Evolutionary conservation across 495 filamentous ascomycete species (phyloP), one percentile per base, ranked within the genome.

Genomic region (Penicillium daleae): DNA sequence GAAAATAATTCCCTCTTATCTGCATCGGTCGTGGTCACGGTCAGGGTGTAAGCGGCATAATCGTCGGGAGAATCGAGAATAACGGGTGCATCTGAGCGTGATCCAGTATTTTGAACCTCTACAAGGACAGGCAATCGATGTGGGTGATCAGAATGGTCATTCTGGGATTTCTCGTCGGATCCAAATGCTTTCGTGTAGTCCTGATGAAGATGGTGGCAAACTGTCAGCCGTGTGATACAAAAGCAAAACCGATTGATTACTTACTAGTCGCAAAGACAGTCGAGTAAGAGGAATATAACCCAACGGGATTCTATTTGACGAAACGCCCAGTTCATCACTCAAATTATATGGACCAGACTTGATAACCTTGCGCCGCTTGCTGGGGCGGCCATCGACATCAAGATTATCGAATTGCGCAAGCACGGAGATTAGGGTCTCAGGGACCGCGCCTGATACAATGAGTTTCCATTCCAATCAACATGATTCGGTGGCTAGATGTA

Each of bases 241-340:
- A 24, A 29, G n/a, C 17, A 37, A n/a, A 42, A 26, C 39, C 19
- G 35, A 61, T 33, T 60, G 19, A 17, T 49, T 53, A 67, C 71
- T 66, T 66, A 80, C 78, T 64, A 80, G 53, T 48, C 62, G 65
- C 51, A 80, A 50, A 53, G 56, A 27, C 53, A 79, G 62, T 6
- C 76, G 71, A 59, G 71, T 72, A 9, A 82, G 56, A 46, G 77
- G 74, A 48, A 82, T 76, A 50, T 80, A 77, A 0, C 75, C 75
- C 46, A 60, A 19, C 48, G 75, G 76, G 4, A 70, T 59, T 40
- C 66, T 56, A 26, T 62, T 61, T 4, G 40, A n/a, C 3, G 70
- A 71, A 15, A 71, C 7, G 2, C 70, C 71, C 52, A 65, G 55
- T 31, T 61, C 19, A 7, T 68, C 24, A 27, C 60, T 49, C 8